phyloP scores from a whole-genome alignment of 495 filamentous ascomycete genomes.

The Penicillium desertorum region DNA sequence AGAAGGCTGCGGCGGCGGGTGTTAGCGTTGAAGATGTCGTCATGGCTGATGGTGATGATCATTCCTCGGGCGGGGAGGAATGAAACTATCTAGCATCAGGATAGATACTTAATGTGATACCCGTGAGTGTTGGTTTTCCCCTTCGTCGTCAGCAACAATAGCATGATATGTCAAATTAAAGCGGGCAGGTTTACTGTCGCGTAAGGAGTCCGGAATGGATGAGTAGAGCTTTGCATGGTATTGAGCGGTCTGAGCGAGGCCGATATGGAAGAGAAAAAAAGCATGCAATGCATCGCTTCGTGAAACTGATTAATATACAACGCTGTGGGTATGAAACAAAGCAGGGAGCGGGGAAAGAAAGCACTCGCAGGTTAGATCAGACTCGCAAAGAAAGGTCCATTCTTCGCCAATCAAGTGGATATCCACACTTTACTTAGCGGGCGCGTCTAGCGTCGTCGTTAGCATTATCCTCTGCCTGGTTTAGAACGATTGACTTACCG shows the following conservation, averaged over 20 bases:
- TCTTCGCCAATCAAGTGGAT: neutral
- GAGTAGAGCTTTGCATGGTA: constrained; percentile 2
- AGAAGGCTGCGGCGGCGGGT: constrained; percentile 39
- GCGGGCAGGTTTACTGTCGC: neutral
- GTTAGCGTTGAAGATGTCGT: constrained; percentile 14
- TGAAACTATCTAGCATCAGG: constrained; percentile 5
- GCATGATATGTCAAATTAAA: neutral
- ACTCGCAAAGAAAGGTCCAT: neutral
- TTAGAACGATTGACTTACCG: constrained; percentile 12
- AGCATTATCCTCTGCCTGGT: neutral
- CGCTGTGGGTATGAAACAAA: constrained; percentile 10
- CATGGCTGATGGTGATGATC: constrained; percentile 20
- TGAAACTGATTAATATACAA: constrained; percentile 2
- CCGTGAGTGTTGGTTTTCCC: constrained; percentile 6
- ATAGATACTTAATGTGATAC: constrained; percentile 26
- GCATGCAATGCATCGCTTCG: constrained; percentile 2
- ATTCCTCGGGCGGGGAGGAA: constrained; percentile 17
- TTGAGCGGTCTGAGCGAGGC: neutral
- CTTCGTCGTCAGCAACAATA: neutral
- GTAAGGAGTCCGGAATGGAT: neutral
- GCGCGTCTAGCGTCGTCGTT: neutral
- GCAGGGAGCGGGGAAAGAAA: constrained; percentile 1
- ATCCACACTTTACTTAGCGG: constrained; percentile 1
- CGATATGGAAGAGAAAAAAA: neutral
- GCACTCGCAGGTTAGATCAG: constrained; percentile 1